A percentile compares a stretch with the other conserved stretches of the same genome.
phyloP scores from a whole-genome alignment of 2,329 filamentous ascomycete genomes.

The Aspergillus sp. region DNA sequence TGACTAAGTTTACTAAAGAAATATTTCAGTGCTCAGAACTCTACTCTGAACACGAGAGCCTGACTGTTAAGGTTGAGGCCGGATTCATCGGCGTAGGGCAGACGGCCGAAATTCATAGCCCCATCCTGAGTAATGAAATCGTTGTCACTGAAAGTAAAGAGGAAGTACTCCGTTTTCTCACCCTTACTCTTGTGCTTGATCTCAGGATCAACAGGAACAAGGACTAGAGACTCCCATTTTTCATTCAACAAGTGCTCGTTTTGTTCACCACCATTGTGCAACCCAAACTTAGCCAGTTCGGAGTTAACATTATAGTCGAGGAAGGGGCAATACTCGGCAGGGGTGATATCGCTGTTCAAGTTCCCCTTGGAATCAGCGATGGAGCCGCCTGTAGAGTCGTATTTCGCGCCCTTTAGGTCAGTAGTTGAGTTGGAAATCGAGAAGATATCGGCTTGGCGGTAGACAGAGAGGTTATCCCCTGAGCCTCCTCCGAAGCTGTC shows the following conservation, averaged over 20 bases:
- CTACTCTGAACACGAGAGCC: slow-evolving; percentile 56
- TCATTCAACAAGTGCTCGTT: slow-evolving; percentile 65
- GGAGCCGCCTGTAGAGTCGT: slow-evolving; percentile 40
- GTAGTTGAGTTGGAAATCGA: slow-evolving; percentile 60
- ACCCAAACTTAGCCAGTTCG: slow-evolving; percentile 63
- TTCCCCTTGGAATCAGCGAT: slow-evolving; percentile 53
- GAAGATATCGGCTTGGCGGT: slow-evolving; percentile 69
- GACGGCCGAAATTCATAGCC: slow-evolving; percentile 57
- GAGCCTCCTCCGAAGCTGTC: slow-evolving; percentile 63
- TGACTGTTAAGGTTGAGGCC: slow-evolving; percentile 63
- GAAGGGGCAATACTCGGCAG: slow-evolving; percentile 65
- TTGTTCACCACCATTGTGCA: slow-evolving; percentile 67
- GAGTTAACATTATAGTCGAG: slow-evolving; percentile 67
- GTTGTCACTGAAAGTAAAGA: slow-evolving; percentile 69
- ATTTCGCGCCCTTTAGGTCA: slow-evolving; percentile 54
- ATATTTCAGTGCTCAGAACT: slow-evolving; percentile 17
- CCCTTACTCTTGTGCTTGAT: not conserved
- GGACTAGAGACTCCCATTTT: slow-evolving; percentile 71
- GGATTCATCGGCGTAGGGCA: slow-evolving; percentile 56
- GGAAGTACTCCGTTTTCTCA: slow-evolving; percentile 61
- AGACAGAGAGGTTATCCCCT: slow-evolving; percentile 54
- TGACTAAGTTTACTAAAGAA: not conserved
- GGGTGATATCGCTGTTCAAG: slow-evolving; percentile 54
- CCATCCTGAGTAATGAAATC: slow-evolving; percentile 74
- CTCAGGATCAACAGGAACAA: slow-evolving; percentile 59